Evolutionary conservation across 305 asterid species (phyloP).

Genomic region (Lippia alba): DNA sequence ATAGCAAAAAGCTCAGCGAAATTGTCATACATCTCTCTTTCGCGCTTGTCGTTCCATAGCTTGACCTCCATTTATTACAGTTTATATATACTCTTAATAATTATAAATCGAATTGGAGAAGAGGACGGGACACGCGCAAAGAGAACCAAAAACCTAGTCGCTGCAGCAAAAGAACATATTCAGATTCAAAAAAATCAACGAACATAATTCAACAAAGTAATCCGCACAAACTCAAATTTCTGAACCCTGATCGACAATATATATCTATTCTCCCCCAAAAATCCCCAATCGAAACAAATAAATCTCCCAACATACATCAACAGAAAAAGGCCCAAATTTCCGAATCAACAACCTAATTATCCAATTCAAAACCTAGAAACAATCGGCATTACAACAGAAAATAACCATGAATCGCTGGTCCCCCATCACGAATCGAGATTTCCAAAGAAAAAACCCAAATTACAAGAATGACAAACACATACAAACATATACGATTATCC

Average conservation of each 20-base stretch:
- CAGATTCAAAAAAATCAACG: slow-evolving; percentile 12
- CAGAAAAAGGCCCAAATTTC: neutral
- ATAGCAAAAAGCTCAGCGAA: slow-evolving; percentile 93
- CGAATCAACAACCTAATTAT: slow-evolving; percentile 1
- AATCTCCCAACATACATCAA: neutral
- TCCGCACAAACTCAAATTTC: neutral
- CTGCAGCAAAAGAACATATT: slow-evolving; percentile 42
- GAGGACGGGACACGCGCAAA: slow-evolving; percentile 94
- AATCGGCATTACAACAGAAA: slow-evolving; percentile 19
- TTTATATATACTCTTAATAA: neutral
- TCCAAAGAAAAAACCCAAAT: neutral
- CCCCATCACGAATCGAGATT: neutral
- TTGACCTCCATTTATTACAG: slow-evolving; percentile 76
- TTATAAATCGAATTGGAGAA: slow-evolving; percentile 66
- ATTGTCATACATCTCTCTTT: slow-evolving; percentile 90
- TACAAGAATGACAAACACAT: neutral
- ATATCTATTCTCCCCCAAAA: neutral
- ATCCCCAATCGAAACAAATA: neutral
- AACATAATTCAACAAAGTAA: neutral
- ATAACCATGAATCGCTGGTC: neutral
- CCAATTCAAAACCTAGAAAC: neutral
- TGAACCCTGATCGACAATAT: neutral
- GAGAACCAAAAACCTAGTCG: slow-evolving; percentile 41
- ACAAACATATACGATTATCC: neutral
- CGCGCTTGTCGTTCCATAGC: slow-evolving; percentile 98